Conservation (phyloP, 495 filamentous ascomycete species). For the Podospora sp. region DNA sequence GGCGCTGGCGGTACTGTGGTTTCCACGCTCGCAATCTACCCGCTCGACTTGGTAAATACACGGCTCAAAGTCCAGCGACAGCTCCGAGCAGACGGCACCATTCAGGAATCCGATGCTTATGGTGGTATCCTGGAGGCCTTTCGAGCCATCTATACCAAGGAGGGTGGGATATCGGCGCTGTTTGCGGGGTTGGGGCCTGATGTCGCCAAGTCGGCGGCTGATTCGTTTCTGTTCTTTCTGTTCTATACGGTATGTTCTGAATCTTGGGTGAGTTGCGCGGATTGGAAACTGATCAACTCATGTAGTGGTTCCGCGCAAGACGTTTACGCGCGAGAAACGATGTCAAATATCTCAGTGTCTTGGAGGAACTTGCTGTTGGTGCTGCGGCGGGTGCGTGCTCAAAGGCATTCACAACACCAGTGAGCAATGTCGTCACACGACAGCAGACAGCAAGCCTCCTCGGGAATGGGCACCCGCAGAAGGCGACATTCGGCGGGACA, state of each 20-base stretch:
- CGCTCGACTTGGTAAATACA: constrained; percentile 82
- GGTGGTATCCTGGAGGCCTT: constrained; percentile 66
- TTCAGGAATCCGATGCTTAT: constrained; percentile 51
- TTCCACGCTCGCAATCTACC: constrained; percentile 79
- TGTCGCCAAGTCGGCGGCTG: constrained; percentile 69
- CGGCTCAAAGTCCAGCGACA: constrained; percentile 80
- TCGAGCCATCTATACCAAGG: constrained; percentile 67
- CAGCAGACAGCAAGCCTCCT: constrained; percentile 70
- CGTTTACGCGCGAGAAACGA: constrained; percentile 42
- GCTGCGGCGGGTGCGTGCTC: constrained; percentile 76
- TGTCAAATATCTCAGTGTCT: constrained; percentile 57
- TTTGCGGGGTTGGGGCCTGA: constrained; percentile 77
- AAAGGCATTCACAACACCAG: constrained; percentile 77
- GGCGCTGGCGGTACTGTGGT: constrained; percentile 78
- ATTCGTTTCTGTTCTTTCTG: constrained; percentile 83
- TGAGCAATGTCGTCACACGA: constrained; percentile 81
- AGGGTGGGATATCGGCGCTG: constrained; percentile 70
- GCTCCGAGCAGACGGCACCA: constrained; percentile 45
- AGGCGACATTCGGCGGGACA: constrained; percentile 58
- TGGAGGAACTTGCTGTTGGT: constrained; percentile 78
- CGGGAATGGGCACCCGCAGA: background rate
- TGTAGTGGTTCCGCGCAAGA: constrained; percentile 46
- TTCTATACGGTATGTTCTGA: constrained; percentile 61
- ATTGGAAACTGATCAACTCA: background rate
- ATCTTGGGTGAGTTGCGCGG: background rate